Evolutionary conservation across 345 rosid genomes (phyloP).

Genomic region (Brassica juncea): DNA sequence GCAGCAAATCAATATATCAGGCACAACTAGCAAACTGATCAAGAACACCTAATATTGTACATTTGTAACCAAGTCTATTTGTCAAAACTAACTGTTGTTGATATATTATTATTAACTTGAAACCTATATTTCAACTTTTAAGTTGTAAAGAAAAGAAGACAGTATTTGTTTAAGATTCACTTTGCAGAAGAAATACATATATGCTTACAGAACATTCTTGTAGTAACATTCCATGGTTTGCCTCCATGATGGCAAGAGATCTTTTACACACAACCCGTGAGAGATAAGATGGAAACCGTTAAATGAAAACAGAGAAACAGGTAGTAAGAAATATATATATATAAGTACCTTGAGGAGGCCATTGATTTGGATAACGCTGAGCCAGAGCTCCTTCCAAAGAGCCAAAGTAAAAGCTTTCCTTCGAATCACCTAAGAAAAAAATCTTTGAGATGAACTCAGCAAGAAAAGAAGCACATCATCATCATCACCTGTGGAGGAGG

Average conservation of each 20-base stretch:
- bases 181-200: neutral
- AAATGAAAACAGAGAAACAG: neutral
- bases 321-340: neutral
- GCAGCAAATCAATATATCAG: slow-evolving; percentile 26
- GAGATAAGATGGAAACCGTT: neutral
- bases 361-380: slow-evolving; percentile 56
- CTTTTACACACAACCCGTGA: slow-evolving; percentile 44
- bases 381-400: slow-evolving; percentile 47
- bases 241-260: slow-evolving; percentile 73
- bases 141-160: neutral
- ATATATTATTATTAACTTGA: neutral
- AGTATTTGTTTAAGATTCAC: neutral
- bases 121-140: neutral
- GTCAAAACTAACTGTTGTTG: neutral
- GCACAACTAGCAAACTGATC: slow-evolving; percentile 8
- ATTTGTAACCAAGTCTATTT: neutral
- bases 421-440: slow-evolving; percentile 64
- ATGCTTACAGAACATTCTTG: slow-evolving; percentile 56
- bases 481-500: slow-evolving; percentile 26
- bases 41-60: neutral
- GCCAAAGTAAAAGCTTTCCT: slow-evolving; percentile 77
- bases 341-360: slow-evolving; percentile 68
- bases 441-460: neutral
- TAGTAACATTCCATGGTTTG: slow-evolving; percentile 64
- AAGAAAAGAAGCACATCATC: neutral